These are phyloP conservation scores for Diplodia scrobiculata DNA, from an alignment of 2,329 filamentous ascomycete genomes.

Conservation along the genomic window DNA sequence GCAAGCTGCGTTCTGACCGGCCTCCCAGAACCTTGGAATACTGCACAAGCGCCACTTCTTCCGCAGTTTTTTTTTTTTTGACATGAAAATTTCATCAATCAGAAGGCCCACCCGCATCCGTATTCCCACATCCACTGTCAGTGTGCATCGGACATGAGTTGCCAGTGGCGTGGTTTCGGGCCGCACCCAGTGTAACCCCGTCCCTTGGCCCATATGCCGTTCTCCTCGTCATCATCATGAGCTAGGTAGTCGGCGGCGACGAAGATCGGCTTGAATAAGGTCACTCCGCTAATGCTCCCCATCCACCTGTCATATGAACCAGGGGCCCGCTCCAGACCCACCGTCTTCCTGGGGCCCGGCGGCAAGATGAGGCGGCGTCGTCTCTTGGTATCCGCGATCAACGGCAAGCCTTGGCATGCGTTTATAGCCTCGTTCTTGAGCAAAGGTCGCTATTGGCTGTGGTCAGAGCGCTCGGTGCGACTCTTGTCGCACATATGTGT, in stretches of 20 bases:
- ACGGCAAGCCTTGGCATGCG: constrained; percentile 11
- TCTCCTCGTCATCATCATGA: constrained; percentile 1
- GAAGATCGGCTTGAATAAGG: constrained; percentile 9
- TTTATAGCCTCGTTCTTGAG: constrained; percentile 21
- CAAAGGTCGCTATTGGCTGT: constrained; percentile 23
- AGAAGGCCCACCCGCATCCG: constrained; percentile 20
- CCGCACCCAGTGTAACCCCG: constrained; percentile 17
- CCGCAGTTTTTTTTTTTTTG: constrained; percentile 18
- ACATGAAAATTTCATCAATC: constrained; percentile 24
- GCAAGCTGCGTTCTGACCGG: neutral
- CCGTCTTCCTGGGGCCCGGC: constrained; percentile 3
- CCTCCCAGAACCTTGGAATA: constrained; percentile 11
- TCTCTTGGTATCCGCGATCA: constrained; percentile 13
- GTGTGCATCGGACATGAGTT: constrained; percentile 12
- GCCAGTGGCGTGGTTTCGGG: constrained; percentile 20
- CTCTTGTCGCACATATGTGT: constrained; percentile 19
- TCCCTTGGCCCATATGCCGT: constrained; percentile 7
- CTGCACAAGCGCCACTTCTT: constrained; percentile 10
- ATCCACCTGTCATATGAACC: constrained; percentile 13
- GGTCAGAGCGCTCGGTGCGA: constrained; percentile 24
- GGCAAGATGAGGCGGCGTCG: constrained; percentile 13
- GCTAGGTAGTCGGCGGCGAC: neutral
- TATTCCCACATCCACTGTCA: constrained; percentile 14
- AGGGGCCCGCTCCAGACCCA: constrained; percentile 13
- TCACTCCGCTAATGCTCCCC: neutral